Evolutionary conservation across 73 alveolate species (phyloP).

Genomic region (Effrenium voratum): DNA sequence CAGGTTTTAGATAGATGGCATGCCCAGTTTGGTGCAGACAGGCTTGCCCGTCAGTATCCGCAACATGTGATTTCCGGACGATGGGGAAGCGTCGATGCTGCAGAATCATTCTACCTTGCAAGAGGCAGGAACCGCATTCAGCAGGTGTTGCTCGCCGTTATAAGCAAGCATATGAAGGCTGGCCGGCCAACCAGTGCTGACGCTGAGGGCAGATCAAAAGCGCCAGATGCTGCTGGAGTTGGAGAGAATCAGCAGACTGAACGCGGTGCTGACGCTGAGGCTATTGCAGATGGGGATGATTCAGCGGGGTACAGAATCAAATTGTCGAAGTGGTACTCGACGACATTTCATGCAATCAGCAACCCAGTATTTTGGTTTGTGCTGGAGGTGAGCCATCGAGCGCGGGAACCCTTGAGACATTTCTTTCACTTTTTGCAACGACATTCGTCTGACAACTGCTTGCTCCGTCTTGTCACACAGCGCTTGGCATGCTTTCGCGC

Average conservation of each 20-base stretch:
- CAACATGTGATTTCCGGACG: neutral
- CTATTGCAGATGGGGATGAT: neutral
- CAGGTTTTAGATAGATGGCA: neutral
- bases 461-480: neutral
- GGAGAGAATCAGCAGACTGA: neutral
- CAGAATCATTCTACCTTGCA: neutral
- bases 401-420: constrained; percentile 12
- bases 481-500: neutral
- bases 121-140: neutral
- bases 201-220: no score
- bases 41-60: neutral
- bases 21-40: neutral
- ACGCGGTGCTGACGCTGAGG: neutral
- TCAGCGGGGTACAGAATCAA: neutral
- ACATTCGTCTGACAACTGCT: neutral
- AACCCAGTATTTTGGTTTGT: neutral
- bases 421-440: neutral
- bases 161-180: constrained; percentile 5
- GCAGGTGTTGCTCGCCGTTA: neutral
- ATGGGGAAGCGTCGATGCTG: neutral
- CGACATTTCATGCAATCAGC: neutral
- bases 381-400: neutral
- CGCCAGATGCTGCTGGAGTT: neutral
- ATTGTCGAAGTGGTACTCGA: constrained; percentile 11
- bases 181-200: no score